Evolutionary conservation across 2,329 filamentous ascomycete species (phyloP).

Genomic region (Aureobasidium sp.): DNA sequence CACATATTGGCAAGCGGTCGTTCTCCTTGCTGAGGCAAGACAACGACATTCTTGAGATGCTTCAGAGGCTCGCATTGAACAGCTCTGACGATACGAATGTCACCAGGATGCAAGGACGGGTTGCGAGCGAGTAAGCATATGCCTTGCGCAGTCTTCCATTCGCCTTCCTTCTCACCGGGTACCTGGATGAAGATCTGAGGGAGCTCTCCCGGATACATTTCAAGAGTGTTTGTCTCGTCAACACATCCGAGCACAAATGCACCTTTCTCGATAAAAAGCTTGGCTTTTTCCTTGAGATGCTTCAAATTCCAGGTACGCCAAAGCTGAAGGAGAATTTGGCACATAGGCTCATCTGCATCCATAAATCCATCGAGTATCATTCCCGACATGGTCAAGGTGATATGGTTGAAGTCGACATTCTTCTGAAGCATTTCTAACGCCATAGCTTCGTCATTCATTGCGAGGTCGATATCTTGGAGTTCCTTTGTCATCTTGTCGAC

Average conservation of each 20-base stretch:
- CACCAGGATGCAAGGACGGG: constrained; percentile 86
- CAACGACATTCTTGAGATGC: constrained; percentile 76
- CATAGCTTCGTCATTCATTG: constrained; percentile 55
- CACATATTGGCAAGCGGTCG: constrained; percentile 87
- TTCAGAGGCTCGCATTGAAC: constrained; percentile 64
- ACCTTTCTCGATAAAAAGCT: constrained; percentile 70
- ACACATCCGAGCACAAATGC: constrained; percentile 83
- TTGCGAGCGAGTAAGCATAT: constrained; percentile 82
- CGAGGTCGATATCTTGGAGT: constrained; percentile 57
- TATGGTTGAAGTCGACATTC: constrained; percentile 78
- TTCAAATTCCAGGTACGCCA: constrained; percentile 90
- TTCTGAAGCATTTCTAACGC: constrained; percentile 62
- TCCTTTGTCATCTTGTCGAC: constrained; percentile 57
- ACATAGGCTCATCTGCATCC: constrained; percentile 65
- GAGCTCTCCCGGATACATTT: constrained; percentile 42
- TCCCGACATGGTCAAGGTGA: constrained; percentile 62
- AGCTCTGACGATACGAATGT: constrained; percentile 79
- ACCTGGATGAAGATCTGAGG: constrained; percentile 90
- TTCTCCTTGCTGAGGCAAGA: constrained; percentile 77
- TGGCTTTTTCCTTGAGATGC: constrained; percentile 83
- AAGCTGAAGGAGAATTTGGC: constrained; percentile 66
- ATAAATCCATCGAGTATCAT: constrained; percentile 79
- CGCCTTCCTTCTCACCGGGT: constrained; percentile 37
- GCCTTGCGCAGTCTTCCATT: constrained; percentile 45
- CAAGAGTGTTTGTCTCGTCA: constrained; percentile 70